A percentile compares a stretch with the other conserved stretches of the same genome.
Evolutionary conservation across 2,329 filamentous ascomycete species (phyloP).

Genomic region (Emergomyces pasteurianus): DNA sequence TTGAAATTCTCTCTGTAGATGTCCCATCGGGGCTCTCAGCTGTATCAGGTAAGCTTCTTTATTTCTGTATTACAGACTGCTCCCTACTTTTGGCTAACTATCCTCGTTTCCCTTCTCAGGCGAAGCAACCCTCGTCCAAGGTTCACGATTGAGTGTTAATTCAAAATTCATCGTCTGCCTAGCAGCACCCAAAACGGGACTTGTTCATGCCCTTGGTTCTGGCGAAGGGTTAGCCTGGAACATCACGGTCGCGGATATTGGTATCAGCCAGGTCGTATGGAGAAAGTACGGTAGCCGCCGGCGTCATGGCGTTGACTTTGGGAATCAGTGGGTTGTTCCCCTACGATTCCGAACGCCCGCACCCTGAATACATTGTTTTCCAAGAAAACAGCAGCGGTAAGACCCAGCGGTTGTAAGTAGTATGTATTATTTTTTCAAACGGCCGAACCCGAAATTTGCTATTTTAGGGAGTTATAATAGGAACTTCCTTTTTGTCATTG

Average conservation of each 20-base stretch:
- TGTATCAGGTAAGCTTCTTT: slow-evolving; percentile 51
- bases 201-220: slow-evolving; percentile 62
- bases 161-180: slow-evolving; percentile 75
- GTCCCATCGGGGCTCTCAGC: slow-evolving; percentile 82
- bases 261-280: slow-evolving; percentile 71
- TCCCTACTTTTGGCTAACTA: background rate
- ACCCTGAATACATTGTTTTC: slow-evolving; percentile 9
- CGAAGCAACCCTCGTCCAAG: slow-evolving; percentile 51
- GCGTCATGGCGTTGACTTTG: slow-evolving; percentile 78
- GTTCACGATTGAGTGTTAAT: slow-evolving; percentile 65
- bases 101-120: slow-evolving; percentile 22
- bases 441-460: background rate
- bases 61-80: background rate
- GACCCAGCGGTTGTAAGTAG: background rate
- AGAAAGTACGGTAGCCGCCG: slow-evolving; percentile 71
- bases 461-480: no score
- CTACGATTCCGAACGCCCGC: slow-evolving; percentile 38
- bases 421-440: background rate
- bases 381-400: background rate
- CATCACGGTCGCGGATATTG: slow-evolving; percentile 75
- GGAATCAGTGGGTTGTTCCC: slow-evolving; percentile 70
- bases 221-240: slow-evolving; percentile 53
- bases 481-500: background rate
- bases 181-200: slow-evolving; percentile 73
- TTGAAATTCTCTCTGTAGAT: slow-evolving; percentile 76